phyloP scores from a whole-genome alignment of 2,329 filamentous ascomycete species.

The Podosphaera fusca region DNA sequence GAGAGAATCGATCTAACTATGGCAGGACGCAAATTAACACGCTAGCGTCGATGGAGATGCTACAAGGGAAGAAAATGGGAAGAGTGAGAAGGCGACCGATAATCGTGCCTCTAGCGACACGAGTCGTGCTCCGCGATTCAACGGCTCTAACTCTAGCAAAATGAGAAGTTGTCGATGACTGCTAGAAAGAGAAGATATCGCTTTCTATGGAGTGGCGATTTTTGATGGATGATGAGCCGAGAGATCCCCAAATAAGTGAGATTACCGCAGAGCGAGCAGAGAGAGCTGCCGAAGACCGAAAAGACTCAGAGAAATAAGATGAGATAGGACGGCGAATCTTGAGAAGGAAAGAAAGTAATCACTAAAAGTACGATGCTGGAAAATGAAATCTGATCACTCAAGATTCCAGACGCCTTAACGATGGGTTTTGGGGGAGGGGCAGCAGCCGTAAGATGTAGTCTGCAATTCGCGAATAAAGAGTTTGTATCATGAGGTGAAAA shows the following conservation, averaged over 20 bases:
- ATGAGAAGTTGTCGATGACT: slow-evolving; percentile 5
- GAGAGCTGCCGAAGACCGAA: slow-evolving; percentile 2
- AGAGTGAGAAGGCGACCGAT: slow-evolving; percentile 7
- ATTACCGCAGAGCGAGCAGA: slow-evolving; percentile 7
- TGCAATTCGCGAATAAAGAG: not conserved
- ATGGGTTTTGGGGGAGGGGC: slow-evolving; percentile 5
- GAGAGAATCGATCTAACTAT: not conserved
- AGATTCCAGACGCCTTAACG: slow-evolving; percentile 6
- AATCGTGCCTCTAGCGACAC: slow-evolving; percentile 1
- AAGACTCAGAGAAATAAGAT: slow-evolving; percentile 5
- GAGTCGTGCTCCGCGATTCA: not conserved
- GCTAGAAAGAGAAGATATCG: not conserved
- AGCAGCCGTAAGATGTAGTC: not conserved
- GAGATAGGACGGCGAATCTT: slow-evolving; percentile 6
- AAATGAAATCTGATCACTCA: slow-evolving; percentile 8
- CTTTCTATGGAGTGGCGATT: not conserved
- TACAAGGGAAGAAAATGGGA: slow-evolving; percentile 7
- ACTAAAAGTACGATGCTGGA: slow-evolving; percentile 12
- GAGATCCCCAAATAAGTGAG: not conserved
- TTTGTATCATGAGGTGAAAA: not conserved
- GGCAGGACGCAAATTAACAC: not conserved
- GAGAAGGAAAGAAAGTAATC: slow-evolving; percentile 11
- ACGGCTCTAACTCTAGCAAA: not conserved
- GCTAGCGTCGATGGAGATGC: not conserved
- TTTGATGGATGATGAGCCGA: not conserved